phyloP scores from a whole-genome alignment of 2,329 filamentous ascomycete genomes.

The Knufia petricola region DNA sequence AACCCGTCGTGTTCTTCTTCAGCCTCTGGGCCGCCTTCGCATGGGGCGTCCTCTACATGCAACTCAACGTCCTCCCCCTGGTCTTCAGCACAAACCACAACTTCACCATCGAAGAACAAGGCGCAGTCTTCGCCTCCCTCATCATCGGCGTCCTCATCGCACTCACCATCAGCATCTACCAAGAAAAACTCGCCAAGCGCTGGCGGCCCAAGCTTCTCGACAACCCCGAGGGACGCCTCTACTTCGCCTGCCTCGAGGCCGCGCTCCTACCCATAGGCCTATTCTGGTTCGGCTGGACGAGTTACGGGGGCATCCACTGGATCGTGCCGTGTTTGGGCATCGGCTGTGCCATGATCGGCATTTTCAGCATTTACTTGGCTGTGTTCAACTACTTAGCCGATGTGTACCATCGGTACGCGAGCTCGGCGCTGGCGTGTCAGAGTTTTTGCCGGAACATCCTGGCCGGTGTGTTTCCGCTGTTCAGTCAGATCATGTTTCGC shows the following conservation, averaged over 20 bases:
- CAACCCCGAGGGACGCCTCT: constrained; percentile 66
- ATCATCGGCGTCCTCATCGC: constrained; percentile 57
- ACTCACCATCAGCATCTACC: constrained; percentile 59
- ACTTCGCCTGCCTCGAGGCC: constrained; percentile 70
- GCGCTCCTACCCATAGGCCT: constrained; percentile 68
- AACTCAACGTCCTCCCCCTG: constrained; percentile 69
- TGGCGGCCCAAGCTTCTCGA: constrained; percentile 28
- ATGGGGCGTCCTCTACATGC: constrained; percentile 81
- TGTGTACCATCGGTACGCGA: constrained; percentile 75
- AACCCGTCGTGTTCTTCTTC: constrained; percentile 61
- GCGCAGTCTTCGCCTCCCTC: constrained; percentile 65
- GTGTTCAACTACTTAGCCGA: constrained; percentile 92
- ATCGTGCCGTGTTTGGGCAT: constrained; percentile 62
- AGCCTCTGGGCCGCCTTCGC: constrained; percentile 82
- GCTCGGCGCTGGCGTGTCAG: constrained; percentile 76
- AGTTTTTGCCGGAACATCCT: constrained; percentile 78
- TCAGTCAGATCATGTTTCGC: constrained; percentile 63
- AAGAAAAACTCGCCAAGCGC: constrained; percentile 42
- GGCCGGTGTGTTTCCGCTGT: constrained; percentile 69
- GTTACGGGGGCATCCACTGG: constrained; percentile 54
- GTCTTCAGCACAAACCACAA: constrained; percentile 60
- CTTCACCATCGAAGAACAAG: constrained; percentile 58
- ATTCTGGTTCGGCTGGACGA: constrained; percentile 69
- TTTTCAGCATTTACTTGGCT: constrained; percentile 76
- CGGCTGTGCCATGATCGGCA: constrained; percentile 68